Evolutionary conservation across 148 eudicot species (phyloP).

Genomic region (Rhododendron griersonianum): DNA sequence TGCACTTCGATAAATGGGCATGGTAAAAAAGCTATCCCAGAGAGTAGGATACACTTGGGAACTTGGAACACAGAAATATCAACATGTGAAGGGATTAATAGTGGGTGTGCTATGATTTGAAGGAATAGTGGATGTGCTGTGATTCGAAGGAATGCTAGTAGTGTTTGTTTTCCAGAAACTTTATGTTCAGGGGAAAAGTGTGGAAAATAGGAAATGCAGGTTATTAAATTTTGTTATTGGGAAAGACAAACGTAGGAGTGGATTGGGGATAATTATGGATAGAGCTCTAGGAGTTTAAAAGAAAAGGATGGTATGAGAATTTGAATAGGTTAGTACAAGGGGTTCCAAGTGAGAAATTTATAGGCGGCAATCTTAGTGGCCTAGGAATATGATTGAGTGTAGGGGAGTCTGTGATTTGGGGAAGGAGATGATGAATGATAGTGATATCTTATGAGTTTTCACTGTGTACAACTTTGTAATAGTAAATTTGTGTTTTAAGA

Average conservation of each 20-base stretch:
- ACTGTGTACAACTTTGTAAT: background rate
- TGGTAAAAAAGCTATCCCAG: background rate
- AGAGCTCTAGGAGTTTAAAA: background rate
- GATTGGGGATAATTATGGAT: background rate
- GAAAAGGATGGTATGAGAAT: background rate
- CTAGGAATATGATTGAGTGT: background rate
- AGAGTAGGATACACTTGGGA: background rate
- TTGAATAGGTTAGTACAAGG: background rate
- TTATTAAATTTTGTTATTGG: background rate
- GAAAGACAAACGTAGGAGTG: background rate
- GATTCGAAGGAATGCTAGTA: background rate
- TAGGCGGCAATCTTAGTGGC: background rate
- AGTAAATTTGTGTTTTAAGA: background rate
- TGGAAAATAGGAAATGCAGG: background rate
- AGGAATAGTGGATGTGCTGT: background rate
- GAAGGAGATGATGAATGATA: background rate
- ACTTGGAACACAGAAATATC: background rate
- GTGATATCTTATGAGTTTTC: background rate
- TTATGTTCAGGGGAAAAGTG: background rate
- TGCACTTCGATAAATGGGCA: background rate
- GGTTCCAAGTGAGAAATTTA: background rate
- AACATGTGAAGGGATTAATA: background rate
- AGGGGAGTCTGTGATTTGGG: background rate
- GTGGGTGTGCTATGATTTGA: background rate
- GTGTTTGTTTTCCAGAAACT: background rate